Evolutionary conservation across 73 alveolate species (phyloP).

Genomic region (Paramecium bursaria): DNA sequence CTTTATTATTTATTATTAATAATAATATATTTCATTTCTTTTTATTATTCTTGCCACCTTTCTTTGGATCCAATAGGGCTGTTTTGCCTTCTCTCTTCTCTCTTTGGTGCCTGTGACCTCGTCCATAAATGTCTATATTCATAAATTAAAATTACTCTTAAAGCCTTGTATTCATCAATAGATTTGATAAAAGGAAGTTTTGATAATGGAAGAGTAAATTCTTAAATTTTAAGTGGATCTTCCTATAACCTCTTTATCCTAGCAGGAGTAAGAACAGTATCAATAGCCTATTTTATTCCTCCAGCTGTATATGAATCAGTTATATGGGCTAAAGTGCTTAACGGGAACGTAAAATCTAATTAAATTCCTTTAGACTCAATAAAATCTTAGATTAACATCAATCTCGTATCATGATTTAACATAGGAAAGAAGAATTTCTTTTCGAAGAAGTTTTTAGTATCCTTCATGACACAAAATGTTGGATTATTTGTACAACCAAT

Average conservation of each 20-base stretch:
- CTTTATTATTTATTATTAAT: slow-evolving; percentile 28
- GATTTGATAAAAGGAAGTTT: slow-evolving; percentile 72
- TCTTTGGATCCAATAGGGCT: slow-evolving; percentile 68
- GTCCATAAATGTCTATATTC: slow-evolving; percentile 72
- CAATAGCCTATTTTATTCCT: slow-evolving; percentile 76
- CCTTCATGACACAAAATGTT: slow-evolving; percentile 77
- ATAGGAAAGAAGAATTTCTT: slow-evolving; percentile 86
- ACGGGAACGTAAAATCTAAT: slow-evolving; percentile 81
- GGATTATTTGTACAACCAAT: slow-evolving; percentile 90
- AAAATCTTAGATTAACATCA: slow-evolving; percentile 79
- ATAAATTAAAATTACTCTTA: slow-evolving; percentile 13
- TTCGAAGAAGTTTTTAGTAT: slow-evolving; percentile 83
- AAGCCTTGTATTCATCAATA: slow-evolving; percentile 74
- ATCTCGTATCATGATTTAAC: slow-evolving; percentile 85
- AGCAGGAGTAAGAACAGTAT: slow-evolving; percentile 79
- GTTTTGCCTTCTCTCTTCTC: slow-evolving; percentile 79
- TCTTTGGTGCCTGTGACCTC: slow-evolving; percentile 79
- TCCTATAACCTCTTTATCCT: slow-evolving; percentile 75
- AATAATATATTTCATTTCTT: slow-evolving; percentile 3
- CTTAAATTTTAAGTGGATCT: slow-evolving; percentile 77
- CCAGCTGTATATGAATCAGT: slow-evolving; percentile 89
- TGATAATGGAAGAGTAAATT: slow-evolving; percentile 83
- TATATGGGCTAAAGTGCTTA: slow-evolving; percentile 87
- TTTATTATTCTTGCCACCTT: slow-evolving; percentile 68
- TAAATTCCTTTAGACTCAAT: slow-evolving; percentile 76